Base-by-base conservation (phyloP, 176 grass and related monocot species). In the Bothriochloa decipiens region DNA sequence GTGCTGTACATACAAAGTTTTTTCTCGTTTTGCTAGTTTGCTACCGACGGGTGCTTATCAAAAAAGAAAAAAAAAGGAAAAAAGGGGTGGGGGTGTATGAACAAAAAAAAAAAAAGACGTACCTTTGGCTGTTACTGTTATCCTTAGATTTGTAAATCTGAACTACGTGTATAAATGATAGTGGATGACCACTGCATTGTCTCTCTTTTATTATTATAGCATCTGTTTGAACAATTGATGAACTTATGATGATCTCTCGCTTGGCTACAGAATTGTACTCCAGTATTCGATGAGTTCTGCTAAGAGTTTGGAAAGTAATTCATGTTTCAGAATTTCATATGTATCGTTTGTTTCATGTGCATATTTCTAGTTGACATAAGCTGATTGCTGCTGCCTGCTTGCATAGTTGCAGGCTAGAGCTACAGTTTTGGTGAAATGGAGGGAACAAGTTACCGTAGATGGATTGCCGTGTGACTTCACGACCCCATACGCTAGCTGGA, bases 1-100 rank as follows among this genome's bases (percentile, higher is more conserved):
- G 69, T 83, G 62, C 23, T 90, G 89, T 90, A 90, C 49, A 90
- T 90, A 86, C 36, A 46, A 86, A 72, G 25, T 12, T 5, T 36
- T 0, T 57, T 61, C 27, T 35, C 35, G 27, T 78, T 49, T 81
- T 76, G 1, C 18, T 88, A 6, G 8, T 57, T 33, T 86, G 77
- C 40, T 85, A 85, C 58, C 40, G 39, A 61, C 63, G 28, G 23
- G 45, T 81, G 32, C 25, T n/a, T 75, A 43, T 23, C 7, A 18
- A n/a, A 70, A 71, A 47, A 41, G 1, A 0, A 27, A 9, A 47
- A 49, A 69, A 71, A 83, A 46, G 2, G 8, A 32, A 42, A 20
- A 65, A 65, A 65, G 0, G 1, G 60, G 8, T 60, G 61, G 62
- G 4, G 27, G 14, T 0, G 25, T 3, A 72, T 73, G 22, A 49